phyloP scores from a whole-genome alignment of 345 rosid species.

The Pseudoturritis turrita region DNA sequence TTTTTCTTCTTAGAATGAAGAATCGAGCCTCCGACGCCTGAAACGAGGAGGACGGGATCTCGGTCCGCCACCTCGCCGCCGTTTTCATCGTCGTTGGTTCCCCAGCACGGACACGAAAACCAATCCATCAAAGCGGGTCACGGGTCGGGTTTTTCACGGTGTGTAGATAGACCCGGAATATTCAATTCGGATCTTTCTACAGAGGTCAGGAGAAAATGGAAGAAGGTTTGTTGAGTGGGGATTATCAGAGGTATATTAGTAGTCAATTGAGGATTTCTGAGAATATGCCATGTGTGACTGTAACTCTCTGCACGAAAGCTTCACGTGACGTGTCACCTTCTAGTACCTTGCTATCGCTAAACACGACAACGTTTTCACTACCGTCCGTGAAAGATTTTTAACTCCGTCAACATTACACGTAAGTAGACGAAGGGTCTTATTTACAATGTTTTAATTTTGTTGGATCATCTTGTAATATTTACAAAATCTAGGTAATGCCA shows the following conservation, averaged over 20 bases:
- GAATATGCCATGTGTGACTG: slow-evolving; percentile 31
- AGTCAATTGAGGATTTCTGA: not conserved
- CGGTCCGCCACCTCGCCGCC: slow-evolving; percentile 27
- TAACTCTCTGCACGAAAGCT: not conserved
- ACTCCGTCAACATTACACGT: not conserved
- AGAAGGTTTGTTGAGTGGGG: not conserved
- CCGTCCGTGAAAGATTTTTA: not conserved
- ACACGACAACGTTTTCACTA: not conserved
- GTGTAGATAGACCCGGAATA: slow-evolving; percentile 7
- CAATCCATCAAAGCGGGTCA: slow-evolving; percentile 24
- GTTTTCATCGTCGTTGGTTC: slow-evolving; percentile 11
- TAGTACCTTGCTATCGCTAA: not conserved
- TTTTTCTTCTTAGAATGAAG: slow-evolving; percentile 66
- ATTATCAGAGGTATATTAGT: slow-evolving; percentile 7
- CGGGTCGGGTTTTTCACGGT: not conserved
- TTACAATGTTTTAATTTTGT: not conserved
- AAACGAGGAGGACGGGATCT: slow-evolving; percentile 67
- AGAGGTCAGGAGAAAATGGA: slow-evolving; percentile 2
- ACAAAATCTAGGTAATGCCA: not conserved
- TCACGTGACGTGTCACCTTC: slow-evolving; percentile 27
- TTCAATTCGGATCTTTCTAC: slow-evolving; percentile 21
- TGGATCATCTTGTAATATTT: not conserved
- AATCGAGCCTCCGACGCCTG: slow-evolving; percentile 82
- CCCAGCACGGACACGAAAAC: slow-evolving; percentile 53
- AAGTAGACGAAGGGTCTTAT: not conserved